Base-by-base conservation (phyloP, 2,329 filamentous ascomycete species). In the Colletotrichum sp. region DNA sequence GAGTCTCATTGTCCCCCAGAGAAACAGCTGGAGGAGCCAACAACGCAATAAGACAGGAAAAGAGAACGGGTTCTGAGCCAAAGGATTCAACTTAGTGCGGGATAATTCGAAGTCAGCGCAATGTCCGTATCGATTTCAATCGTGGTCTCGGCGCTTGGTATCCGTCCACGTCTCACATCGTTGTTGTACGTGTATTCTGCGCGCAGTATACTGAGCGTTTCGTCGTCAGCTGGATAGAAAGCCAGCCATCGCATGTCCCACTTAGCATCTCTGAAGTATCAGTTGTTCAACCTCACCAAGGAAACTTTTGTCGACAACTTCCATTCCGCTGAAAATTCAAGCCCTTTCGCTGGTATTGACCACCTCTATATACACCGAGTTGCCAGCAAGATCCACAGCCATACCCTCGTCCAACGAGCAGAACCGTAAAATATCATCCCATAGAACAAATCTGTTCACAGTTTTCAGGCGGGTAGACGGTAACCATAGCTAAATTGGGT, bases 191-290 rank as follows among this genome's bases (percentile, higher is more conserved):
- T 52, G 6, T 22, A 52, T 52, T 52, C 6, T 52, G 44, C 11
- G 11, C 44, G 12, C 6, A 52, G 9, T 52, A 22, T 52, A 13
- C n/a, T 22, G n/a, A 48, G 7, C 11, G 4, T 48, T 22, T 6
- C 4, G 11, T 12, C 11, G 19, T 48, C 44, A 22, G 44, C 44
- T 48, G 44, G 44, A 12, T 7, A 22, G 44, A n/a, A 7, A 22
- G 1, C 11, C 44, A 22, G 44, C 19, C 44, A 48, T 48, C 11
- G 44, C 44, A 22, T 8, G 5, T 48, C 44, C 5, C 11, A 22
- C 0, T 48, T 11, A 2, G 4, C 9, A 22, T 1, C 4, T n/a
- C 44, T 48, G 0, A 7, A 13, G 6, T 13, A n/a, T 48, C n/a
- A 48, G 11, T 48, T 2, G 9, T 2, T 22, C 5, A 48, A 22